Conservation (phyloP, 2,329 filamentous ascomycete species). For the Fusarium sp. region DNA sequence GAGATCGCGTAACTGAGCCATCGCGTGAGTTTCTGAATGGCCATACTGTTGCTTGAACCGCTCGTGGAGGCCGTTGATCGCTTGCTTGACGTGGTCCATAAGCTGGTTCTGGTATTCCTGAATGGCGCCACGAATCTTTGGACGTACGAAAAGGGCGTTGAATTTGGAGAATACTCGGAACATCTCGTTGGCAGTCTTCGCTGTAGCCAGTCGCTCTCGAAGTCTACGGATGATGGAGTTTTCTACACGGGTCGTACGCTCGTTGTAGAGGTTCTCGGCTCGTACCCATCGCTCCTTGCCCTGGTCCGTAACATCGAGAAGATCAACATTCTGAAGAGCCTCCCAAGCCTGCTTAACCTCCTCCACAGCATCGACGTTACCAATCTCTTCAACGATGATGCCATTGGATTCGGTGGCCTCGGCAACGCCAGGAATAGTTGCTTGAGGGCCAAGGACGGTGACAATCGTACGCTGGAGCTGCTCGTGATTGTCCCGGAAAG, state of each 20-base stretch:
- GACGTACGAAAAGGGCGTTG: constrained; percentile 96
- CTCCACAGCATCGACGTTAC: constrained; percentile 95
- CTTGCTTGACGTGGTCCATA: constrained; percentile 97
- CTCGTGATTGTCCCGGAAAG: constrained; percentile 96
- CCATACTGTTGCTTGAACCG: constrained; percentile 99
- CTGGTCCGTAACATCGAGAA: constrained; percentile 89
- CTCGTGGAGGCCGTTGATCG: constrained; percentile 92
- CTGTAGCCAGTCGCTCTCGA: constrained; percentile 90
- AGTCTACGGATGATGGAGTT: constrained; percentile 98
- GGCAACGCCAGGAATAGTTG: constrained; percentile 63
- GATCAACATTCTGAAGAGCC: constrained; percentile 91
- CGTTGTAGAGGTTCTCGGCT: constrained; percentile 96
- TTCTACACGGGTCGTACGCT: constrained; percentile 95
- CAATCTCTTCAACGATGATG: constrained; percentile 90
- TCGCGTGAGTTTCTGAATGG: constrained; percentile 95
- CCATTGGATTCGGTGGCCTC: constrained; percentile 66
- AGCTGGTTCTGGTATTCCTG: constrained; percentile 98
- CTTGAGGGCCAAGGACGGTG: constrained; percentile 88
- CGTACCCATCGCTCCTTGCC: constrained; percentile 93
- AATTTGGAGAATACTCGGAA: constrained; percentile 99
- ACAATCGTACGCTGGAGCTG: constrained; percentile 96
- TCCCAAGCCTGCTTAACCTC: constrained; percentile 96
- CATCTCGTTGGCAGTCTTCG: constrained; percentile 99
- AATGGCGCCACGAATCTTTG: constrained; percentile 98
- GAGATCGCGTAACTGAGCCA: constrained; percentile 96